Percentiles rank a stretch among this genome's conserved stretches.
Conservation (phyloP, 345 rosid genomes). For the Rhodamnia rubescens region DNA sequence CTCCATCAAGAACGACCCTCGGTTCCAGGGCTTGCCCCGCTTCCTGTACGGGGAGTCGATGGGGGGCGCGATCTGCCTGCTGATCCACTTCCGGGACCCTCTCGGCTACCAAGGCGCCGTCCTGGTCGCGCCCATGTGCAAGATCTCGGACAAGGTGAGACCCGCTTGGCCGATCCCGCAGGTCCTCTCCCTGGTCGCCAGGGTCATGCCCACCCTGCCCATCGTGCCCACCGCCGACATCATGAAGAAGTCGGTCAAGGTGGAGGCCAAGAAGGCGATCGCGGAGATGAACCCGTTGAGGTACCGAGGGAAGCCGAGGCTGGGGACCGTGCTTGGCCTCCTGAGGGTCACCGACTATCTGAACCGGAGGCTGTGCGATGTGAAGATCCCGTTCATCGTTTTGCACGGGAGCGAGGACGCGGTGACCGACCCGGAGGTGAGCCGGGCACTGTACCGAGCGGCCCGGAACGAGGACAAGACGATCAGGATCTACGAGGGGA, state of each 20-base stretch:
- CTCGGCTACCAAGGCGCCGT: slow-evolving; percentile 54
- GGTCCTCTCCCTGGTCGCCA: slow-evolving; percentile 36
- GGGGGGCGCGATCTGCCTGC: slow-evolving; percentile 71
- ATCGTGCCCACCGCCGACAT: slow-evolving; percentile 70
- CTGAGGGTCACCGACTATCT: slow-evolving; percentile 57
- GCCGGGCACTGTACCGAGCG: slow-evolving; percentile 34
- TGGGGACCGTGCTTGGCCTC: slow-evolving; percentile 68
- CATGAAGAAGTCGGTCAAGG: slow-evolving; percentile 42
- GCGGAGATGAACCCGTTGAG: slow-evolving; percentile 57
- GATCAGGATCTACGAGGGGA: slow-evolving; percentile 56
- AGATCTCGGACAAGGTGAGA: slow-evolving; percentile 54
- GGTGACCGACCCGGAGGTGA: slow-evolving; percentile 75
- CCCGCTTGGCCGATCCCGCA: slow-evolving; percentile 81
- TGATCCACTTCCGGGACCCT: slow-evolving; percentile 46
- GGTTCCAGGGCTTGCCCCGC: slow-evolving; percentile 28
- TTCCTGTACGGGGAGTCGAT: slow-evolving; percentile 75
- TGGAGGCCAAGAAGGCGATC: slow-evolving; percentile 43
- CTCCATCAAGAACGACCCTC: slow-evolving; percentile 25
- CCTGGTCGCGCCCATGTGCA: slow-evolving; percentile 81
- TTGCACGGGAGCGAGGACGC: slow-evolving; percentile 68
- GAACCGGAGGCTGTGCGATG: slow-evolving; percentile 32
- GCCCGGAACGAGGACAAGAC: slow-evolving; percentile 56
- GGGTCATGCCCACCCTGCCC: slow-evolving; percentile 59
- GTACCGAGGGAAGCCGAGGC: slow-evolving; percentile 65
- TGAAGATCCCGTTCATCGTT: slow-evolving; percentile 50